Conservation (phyloP, 208 protist species). For the Acanthamoeba rhysodes region DNA sequence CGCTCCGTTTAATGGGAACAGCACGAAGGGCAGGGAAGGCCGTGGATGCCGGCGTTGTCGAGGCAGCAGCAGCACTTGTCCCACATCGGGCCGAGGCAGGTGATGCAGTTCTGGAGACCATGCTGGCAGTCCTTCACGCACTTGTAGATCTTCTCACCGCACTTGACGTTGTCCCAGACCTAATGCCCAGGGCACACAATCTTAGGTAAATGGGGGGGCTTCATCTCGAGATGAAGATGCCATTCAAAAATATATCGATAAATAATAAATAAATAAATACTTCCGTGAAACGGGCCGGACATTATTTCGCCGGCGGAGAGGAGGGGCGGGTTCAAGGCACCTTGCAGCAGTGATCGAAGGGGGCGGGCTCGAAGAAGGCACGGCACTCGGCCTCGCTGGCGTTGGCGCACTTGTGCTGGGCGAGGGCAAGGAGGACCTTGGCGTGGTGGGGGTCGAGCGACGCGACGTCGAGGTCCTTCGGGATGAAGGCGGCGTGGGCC, state of each 20-base stretch:
- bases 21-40: neutral
- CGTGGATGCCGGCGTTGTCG: slow-evolving; percentile 65
- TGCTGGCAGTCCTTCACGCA: slow-evolving; percentile 14
- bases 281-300: neutral
- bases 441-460: slow-evolving; percentile 22
- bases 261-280: neutral
- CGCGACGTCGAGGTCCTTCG: neutral
- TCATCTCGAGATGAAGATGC: neutral
- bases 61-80: slow-evolving; percentile 64
- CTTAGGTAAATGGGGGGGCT: neutral
- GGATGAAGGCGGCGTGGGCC: slow-evolving; percentile 42
- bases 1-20: neutral
- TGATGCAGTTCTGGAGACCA: slow-evolving; percentile 24
- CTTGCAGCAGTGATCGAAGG: slow-evolving; percentile 61
- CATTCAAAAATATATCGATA: neutral
- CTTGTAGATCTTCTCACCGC: slow-evolving; percentile 44
- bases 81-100: slow-evolving; percentile 53
- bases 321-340: no score
- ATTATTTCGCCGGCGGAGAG: no score
- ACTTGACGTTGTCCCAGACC: slow-evolving; percentile 63
- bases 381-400: slow-evolving; percentile 52
- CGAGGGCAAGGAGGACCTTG: slow-evolving; percentile 6
- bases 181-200: neutral
- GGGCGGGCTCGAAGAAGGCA: slow-evolving; percentile 49
- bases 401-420: slow-evolving; percentile 40